Evolutionary conservation across 768 basidiomycete genomes (phyloP), one percentile per base, ranked within the genome.

Genomic region (Pleurotus ostreatus): DNA sequence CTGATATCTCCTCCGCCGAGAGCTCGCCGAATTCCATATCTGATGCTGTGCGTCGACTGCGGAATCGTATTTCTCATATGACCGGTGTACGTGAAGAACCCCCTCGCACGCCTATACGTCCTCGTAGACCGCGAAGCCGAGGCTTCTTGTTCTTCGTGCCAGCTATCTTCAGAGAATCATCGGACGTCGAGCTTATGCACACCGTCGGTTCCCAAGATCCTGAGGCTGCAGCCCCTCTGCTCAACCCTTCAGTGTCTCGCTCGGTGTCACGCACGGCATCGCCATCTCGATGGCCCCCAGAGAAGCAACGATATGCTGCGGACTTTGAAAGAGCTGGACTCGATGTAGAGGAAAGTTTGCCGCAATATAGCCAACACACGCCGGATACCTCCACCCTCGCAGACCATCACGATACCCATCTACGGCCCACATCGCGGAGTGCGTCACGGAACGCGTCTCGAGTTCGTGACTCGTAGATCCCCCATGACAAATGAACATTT

Each of bases 71-170:
- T 34, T 73, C 77, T 22, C 77, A 78, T 25, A 67, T 86, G 54
- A 70, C 79, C 7, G 71, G 72, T 34, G 66, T 68, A n/a, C 71
- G 72, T 26, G 70, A 71, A 26, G 69, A 73, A 16, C 60, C 68
- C 2, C 74, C 78, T 1, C 76, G 81, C 25, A 77, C 80, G 1
- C 78, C 82, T 41, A 64, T 78, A 45, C 78, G 80, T 46, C 68
- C 74, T 46, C 70, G 81, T 55, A 74, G 80, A 56, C 73, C 75
- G 56, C 67, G 72, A 13, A 78, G 79, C 47, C 79, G 84, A 40
- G 84, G 87, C 34, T 81, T 89, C 40, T 70, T 92, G 48, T 92
- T 89, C 71, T 91, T 92, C 77, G 78, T 93, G 49, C 91, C 91
- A 18, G 88, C 89, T 34, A 85, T 90, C 62, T 88, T 92, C 66